Evolutionary conservation across 768 basidiomycete genomes (phyloP).

Genomic region (Lentinus tigrinus): DNA sequence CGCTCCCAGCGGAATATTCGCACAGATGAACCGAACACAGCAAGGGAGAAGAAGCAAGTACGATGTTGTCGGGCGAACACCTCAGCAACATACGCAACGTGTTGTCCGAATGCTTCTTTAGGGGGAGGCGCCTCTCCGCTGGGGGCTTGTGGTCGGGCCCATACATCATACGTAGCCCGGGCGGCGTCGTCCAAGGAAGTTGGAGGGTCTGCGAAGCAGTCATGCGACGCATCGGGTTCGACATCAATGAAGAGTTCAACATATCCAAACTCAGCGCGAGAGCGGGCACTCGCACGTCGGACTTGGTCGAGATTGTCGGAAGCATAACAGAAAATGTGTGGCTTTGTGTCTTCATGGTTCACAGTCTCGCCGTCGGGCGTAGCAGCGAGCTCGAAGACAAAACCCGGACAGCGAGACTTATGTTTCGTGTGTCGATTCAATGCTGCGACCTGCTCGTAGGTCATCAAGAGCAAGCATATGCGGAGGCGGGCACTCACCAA

Average conservation of each 20-base stretch:
- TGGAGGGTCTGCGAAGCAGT: neutral
- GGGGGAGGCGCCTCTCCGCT: neutral
- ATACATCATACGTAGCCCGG: slow-evolving; percentile 16
- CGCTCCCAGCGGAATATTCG: slow-evolving; percentile 36
- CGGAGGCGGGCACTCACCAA: neutral
- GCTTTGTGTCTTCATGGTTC: neutral
- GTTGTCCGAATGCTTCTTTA: neutral
- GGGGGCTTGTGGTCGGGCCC: neutral
- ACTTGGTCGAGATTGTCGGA: neutral
- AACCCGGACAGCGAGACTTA: slow-evolving; percentile 7
- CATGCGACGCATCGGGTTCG: neutral
- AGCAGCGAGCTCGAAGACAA: neutral
- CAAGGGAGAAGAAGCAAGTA: slow-evolving; percentile 27
- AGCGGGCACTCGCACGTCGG: too few relatives aligned
- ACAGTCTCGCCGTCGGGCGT: neutral
- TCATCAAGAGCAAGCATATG: too few relatives aligned
- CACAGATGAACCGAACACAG: slow-evolving; percentile 24
- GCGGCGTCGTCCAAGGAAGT: neutral
- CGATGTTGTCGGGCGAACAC: slow-evolving; percentile 30
- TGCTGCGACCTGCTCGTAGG: neutral
- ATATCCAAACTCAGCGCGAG: neutral
- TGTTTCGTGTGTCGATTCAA: neutral
- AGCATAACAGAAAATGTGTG: slow-evolving; percentile 3
- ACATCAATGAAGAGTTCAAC: slow-evolving; percentile 9
- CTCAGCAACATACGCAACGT: neutral